A percentile compares a stretch with the other conserved stretches of the same genome.
Evolutionary conservation across 108 stramenopile species (phyloP).

Genomic region (Cyclotella cryptica): DNA sequence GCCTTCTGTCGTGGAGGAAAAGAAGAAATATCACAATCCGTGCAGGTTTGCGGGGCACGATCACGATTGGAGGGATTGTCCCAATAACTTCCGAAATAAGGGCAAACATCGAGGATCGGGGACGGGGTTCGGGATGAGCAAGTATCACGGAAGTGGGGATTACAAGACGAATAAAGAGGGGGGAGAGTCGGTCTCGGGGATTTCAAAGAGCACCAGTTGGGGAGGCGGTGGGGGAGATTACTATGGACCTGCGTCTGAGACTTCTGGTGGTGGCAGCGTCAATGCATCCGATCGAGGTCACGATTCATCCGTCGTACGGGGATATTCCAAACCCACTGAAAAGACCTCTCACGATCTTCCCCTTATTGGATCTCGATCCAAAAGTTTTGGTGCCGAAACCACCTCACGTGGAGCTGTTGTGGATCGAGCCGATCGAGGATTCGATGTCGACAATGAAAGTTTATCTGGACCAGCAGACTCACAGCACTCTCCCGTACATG

Average conservation of each 20-base stretch:
- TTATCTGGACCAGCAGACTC: not conserved
- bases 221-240: constrained; percentile 13
- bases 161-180: no score
- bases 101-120: constrained; percentile 30
- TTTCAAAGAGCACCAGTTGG: constrained; percentile 17
- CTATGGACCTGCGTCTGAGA: constrained; percentile 12
- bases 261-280: not conserved
- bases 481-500: not conserved
- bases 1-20: not conserved
- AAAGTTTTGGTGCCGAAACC: constrained; percentile 3
- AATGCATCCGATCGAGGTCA: no score
- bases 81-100: constrained; percentile 52
- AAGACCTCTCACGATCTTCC: not conserved
- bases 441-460: not conserved
- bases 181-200: not conserved
- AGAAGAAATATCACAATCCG: constrained; percentile 40
- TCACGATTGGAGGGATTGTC: constrained; percentile 53
- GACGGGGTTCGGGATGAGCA: not conserved
- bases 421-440: constrained; percentile 7
- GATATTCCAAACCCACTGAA: no score
- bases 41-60: constrained; percentile 48
- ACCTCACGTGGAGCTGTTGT: not conserved
- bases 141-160: constrained; percentile 1
- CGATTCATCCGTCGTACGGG: no score
- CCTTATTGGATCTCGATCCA: not conserved